Conservation (phyloP, 2,329 filamentous ascomycete genomes). For the Alternaria novae-zelandiae region DNA sequence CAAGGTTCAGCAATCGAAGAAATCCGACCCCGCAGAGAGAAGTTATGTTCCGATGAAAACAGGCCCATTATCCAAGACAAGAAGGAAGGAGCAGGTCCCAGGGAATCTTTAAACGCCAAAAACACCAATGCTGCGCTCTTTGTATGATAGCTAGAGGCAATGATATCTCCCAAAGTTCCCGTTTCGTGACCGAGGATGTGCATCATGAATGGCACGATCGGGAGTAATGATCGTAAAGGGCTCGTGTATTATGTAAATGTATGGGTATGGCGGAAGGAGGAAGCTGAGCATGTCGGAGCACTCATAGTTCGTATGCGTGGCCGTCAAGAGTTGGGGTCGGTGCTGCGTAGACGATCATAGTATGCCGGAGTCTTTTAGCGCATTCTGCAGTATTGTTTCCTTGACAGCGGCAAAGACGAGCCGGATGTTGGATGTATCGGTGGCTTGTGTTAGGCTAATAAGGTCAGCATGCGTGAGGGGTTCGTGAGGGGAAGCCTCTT, state of each 20-base stretch:
- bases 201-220: conserved; percentile 38
- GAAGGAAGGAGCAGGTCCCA: conserved; percentile 22
- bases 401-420: conserved; percentile 98
- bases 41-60: conserved; percentile 16
- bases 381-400: conserved; percentile 98
- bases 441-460: conserved; percentile 90
- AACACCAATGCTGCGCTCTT: conserved; percentile 49
- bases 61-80: conserved; percentile 17
- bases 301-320: conserved; percentile 38
- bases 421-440: conserved; percentile 97
- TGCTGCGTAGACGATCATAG: conserved; percentile 55
- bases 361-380: conserved; percentile 96
- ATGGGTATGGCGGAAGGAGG: conserved; percentile 13
- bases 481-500: neutral
- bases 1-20: neutral
- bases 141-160: conserved; percentile 43
- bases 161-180: conserved; percentile 42
- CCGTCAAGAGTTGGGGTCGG: conserved; percentile 31
- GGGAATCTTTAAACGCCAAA: conserved; percentile 41
- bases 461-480: conserved; percentile 16
- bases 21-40: conserved; percentile 2
- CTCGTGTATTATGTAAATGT: conserved; percentile 46
- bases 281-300: conserved; percentile 10
- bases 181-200: conserved; percentile 43
- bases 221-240: conserved; percentile 39